Evolutionary conservation across 1,284 basidiomycete genomes (phyloP).

Genomic region (Heterobasidion annosum): DNA sequence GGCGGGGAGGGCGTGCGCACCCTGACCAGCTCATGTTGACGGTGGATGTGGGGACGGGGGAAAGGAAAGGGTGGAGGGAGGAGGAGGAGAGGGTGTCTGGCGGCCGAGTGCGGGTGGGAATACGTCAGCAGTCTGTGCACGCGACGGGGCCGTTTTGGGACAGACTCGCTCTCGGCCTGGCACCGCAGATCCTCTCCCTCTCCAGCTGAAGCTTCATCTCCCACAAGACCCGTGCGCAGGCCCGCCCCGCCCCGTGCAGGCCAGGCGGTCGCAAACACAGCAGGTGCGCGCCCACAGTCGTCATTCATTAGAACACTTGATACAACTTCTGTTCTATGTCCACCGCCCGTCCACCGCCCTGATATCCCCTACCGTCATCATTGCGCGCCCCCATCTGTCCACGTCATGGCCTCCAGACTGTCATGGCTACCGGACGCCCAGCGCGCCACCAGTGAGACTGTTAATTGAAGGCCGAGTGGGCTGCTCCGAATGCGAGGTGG

Average conservation of each 20-base stretch:
- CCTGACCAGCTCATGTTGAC: conserved; percentile 41
- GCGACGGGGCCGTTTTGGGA: background rate
- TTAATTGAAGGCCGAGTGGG: background rate
- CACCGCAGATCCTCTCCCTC: background rate
- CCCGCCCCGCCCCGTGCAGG: no score
- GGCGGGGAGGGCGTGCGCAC: conserved; percentile 16
- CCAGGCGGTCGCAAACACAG: no score
- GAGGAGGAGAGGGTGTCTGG: background rate
- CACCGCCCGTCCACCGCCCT: background rate
- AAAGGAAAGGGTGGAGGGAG: background rate
- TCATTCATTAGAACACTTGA: no score
- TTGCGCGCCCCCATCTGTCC: background rate
- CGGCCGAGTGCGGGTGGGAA: background rate
- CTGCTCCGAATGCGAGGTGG: background rate
- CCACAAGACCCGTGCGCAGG: no score
- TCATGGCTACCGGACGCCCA: background rate
- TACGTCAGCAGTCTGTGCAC: background rate
- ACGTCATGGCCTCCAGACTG: background rate
- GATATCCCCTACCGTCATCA: background rate
- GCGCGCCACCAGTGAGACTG: background rate
- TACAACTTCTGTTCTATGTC: background rate
- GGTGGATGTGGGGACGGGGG: background rate
- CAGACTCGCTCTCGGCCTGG: background rate
- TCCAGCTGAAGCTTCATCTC: no score
- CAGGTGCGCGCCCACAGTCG: no score